These are phyloP conservation scores for Tetrahymena borealis DNA, from an alignment of 73 alveolate genomes.

Conservation along the genomic window DNA sequence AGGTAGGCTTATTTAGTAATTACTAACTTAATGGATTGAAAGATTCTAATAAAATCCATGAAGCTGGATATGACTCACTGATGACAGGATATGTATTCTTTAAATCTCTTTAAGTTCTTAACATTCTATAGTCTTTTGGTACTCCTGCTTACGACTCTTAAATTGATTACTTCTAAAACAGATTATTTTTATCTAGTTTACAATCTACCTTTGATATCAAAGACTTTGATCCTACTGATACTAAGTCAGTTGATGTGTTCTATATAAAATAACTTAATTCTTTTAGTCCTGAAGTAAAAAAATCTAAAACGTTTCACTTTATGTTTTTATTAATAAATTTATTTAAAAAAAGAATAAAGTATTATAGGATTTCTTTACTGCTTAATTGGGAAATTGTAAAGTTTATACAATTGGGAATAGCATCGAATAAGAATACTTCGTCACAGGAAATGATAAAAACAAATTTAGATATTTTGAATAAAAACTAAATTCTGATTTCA, in stretches of 20 bases:
- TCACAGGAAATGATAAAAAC: not conserved
- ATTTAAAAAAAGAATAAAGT: not conserved
- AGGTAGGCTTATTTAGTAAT: not conserved
- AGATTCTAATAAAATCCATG: not conserved
- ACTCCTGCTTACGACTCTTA: not conserved
- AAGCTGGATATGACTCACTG: not conserved
- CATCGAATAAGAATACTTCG: not conserved
- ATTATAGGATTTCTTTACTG: not conserved
- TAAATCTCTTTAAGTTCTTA: not conserved
- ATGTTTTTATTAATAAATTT: not conserved
- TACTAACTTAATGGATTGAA: not conserved
- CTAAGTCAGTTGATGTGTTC: not conserved
- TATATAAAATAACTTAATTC: not conserved
- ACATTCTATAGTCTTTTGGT: not conserved
- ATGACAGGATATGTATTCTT: not conserved
- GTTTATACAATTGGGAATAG: not conserved
- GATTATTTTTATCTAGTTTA: not conserved
- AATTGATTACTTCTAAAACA: not conserved
- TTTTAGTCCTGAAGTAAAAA: not conserved
- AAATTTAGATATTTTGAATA: not conserved
- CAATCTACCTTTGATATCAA: not conserved
- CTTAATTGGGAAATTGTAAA: not conserved
- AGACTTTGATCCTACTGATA: not conserved
- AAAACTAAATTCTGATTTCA: not conserved
- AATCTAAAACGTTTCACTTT: not conserved